A percentile compares a stretch with the other conserved stretches of the same genome.
These are phyloP conservation scores for Madurella fahalii DNA, from an alignment of 2,329 filamentous ascomycete species.

Conservation along the genomic window DNA sequence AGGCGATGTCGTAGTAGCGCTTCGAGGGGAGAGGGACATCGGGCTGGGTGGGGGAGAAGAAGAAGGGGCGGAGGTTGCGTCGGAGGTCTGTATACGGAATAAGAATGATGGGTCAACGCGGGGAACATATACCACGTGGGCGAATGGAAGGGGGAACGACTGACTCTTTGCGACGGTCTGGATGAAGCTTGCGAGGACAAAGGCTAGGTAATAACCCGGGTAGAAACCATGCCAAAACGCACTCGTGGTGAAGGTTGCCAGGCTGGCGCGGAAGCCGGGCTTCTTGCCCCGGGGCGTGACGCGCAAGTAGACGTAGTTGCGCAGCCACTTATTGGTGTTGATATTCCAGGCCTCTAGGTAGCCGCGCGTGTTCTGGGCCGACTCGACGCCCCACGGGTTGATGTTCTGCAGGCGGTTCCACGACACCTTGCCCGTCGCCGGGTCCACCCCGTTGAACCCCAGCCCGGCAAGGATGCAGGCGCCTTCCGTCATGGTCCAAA, in stretches of 20 bases:
- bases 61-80: constrained; percentile 85
- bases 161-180: constrained; percentile 93
- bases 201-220: constrained; percentile 90
- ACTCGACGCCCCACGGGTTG: constrained; percentile 77
- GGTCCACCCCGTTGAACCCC: constrained; percentile 90
- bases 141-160: constrained; percentile 27
- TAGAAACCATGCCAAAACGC: constrained; percentile 99
- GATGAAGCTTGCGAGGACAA: constrained; percentile 83
- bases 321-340: constrained; percentile 95
- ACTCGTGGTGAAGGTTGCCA: constrained; percentile 91
- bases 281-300: constrained; percentile 95
- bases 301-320: constrained; percentile 91
- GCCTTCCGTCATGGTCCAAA: constrained; percentile 90
- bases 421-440: constrained; percentile 74
- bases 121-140: background rate
- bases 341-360: constrained; percentile 97
- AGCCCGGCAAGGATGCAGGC: constrained; percentile 90
- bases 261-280: constrained; percentile 87
- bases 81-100: constrained; percentile 64
- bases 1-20: constrained; percentile 71
- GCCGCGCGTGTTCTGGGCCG: constrained; percentile 86
- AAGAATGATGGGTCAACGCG: background rate
- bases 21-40: constrained; percentile 66
- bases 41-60: constrained; percentile 69
- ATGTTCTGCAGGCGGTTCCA: constrained; percentile 93